Evolutionary conservation across 805 yeast species (phyloP).

Genomic region (Metschnikowia gelsemii): DNA sequence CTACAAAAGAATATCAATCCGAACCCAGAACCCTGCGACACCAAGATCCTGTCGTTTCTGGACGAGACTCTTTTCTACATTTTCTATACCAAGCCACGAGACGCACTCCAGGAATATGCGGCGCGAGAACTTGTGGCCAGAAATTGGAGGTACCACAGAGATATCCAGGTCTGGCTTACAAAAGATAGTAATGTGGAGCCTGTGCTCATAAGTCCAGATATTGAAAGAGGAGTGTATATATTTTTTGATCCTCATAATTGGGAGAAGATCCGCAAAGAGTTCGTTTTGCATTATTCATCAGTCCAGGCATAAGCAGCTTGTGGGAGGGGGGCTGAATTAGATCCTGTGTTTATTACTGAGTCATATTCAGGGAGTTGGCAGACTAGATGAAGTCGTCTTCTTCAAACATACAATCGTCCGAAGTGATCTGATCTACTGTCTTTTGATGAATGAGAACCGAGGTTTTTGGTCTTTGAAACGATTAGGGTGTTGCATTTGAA

Average conservation of each 20-base stretch:
- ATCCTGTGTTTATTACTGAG: too few species aligned
- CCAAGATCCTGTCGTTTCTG: conserved; percentile 59
- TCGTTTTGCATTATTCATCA: conserved; percentile 51
- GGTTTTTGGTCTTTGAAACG: too few species aligned
- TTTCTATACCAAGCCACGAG: conserved; percentile 91
- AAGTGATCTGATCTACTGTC: too few species aligned
- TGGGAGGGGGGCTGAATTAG: too few species aligned
- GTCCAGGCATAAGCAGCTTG: conserved; percentile 31
- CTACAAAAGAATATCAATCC: conserved; percentile 35
- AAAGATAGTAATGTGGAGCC: conserved; percentile 92
- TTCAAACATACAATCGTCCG: too few species aligned
- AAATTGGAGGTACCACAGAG: conserved; percentile 97
- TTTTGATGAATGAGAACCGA: too few species aligned
- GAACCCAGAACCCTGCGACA: conserved; percentile 44
- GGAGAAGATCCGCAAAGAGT: conserved; percentile 83
- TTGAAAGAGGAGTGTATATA: conserved; percentile 89
- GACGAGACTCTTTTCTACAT: conserved; percentile 93
- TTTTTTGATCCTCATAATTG: conserved; percentile 95
- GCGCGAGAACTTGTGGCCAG: conserved; percentile 87
- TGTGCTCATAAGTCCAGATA: conserved; percentile 69
- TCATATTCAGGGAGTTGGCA: too few species aligned
- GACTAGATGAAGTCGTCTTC: too few species aligned
- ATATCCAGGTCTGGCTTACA: conserved; percentile 93
- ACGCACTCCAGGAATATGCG: conserved; percentile 88
- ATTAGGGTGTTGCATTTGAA: too few species aligned